phyloP scores from a whole-genome alignment of 1,139 yeast species.

The Kurtzmaniella quercitrusa region DNA sequence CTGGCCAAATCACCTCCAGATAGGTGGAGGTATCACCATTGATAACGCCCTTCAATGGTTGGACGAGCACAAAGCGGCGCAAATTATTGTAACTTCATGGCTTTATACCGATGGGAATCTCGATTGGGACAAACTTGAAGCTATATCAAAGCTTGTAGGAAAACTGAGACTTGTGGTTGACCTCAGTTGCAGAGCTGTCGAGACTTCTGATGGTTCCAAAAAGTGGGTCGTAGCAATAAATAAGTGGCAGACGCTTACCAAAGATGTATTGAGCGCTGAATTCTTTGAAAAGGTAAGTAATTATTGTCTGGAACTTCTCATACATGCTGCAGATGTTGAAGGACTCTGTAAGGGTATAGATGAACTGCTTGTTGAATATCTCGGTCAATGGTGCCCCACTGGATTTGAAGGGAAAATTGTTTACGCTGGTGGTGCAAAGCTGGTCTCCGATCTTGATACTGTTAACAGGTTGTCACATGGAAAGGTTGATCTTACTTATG shows the following conservation, averaged over 20 bases:
- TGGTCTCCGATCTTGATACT: constrained; percentile 58
- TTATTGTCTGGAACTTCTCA: constrained; percentile 80
- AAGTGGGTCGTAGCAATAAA: constrained; percentile 94
- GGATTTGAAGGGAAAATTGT: constrained; percentile 67
- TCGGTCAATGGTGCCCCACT: constrained; percentile 73
- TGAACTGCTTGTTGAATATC: constrained; percentile 59
- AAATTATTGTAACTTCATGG: constrained; percentile 92
- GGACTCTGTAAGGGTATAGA: constrained; percentile 94
- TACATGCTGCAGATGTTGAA: constrained; percentile 98
- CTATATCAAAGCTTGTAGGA: constrained; percentile 53
- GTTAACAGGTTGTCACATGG: constrained; percentile 71
- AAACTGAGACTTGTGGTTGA: constrained; percentile 76
- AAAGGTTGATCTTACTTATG: constrained; percentile 85
- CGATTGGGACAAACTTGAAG: constrained; percentile 49
- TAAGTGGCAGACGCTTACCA: constrained; percentile 92
- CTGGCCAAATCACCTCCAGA: constrained; percentile 75
- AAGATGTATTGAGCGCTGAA: constrained; percentile 48
- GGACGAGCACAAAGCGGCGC: constrained; percentile 57
- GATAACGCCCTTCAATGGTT: constrained; percentile 77
- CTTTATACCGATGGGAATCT: constrained; percentile 65
- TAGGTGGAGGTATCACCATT: constrained; percentile 88
- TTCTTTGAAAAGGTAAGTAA: constrained; percentile 51
- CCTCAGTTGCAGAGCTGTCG: constrained; percentile 70
- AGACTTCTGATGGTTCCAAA: constrained; percentile 19
- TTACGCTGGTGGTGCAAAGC: constrained; percentile 95